These are phyloP conservation scores for Rhytidhysteron rufulum DNA, from an alignment of 2,329 filamentous ascomycete genomes.

Conservation along the genomic window DNA sequence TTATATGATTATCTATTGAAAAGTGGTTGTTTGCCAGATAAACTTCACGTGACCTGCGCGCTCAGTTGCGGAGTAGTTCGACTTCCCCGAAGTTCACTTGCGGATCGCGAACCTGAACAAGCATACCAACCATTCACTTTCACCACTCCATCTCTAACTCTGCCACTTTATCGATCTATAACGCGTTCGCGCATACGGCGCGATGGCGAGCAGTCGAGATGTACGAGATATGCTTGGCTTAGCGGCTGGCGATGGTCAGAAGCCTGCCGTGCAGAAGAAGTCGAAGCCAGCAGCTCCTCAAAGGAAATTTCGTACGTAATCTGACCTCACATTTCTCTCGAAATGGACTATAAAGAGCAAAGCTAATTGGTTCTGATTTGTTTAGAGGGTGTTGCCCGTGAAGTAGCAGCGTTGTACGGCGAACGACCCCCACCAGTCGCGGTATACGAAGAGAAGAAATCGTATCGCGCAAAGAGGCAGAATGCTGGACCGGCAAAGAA, in stretches of 20 bases:
- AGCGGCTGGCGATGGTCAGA: conserved; percentile 48
- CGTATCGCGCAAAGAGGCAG: conserved; percentile 36
- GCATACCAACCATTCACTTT: too few relatives aligned
- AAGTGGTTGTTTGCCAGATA: too few relatives aligned
- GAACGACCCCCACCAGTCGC: conserved; percentile 39
- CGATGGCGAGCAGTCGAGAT: conserved; percentile 51
- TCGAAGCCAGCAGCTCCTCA: conserved; percentile 58
- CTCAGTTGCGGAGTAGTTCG: too few relatives aligned
- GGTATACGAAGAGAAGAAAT: conserved; percentile 38
- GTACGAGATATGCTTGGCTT: conserved; percentile 86
- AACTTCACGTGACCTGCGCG: too few relatives aligned
- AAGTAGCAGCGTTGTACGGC: conserved; percentile 39
- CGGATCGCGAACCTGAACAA: too few relatives aligned
- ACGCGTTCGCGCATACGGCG: conserved; percentile 4
- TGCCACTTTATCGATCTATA: background rate
- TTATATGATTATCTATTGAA: too few relatives aligned
- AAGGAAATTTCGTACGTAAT: conserved; percentile 51
- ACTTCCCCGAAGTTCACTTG: too few relatives aligned
- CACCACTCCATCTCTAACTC: background rate
- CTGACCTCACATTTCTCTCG: background rate
- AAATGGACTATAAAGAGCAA: conserved; percentile 6
- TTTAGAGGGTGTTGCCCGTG: conserved; percentile 37
- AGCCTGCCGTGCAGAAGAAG: conserved; percentile 64
- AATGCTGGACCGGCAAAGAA: conserved; percentile 36
- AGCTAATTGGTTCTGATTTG: conserved; percentile 9